Evolutionary conservation across 345 rosid species (phyloP).

Genomic region (Lepidium didymum): DNA sequence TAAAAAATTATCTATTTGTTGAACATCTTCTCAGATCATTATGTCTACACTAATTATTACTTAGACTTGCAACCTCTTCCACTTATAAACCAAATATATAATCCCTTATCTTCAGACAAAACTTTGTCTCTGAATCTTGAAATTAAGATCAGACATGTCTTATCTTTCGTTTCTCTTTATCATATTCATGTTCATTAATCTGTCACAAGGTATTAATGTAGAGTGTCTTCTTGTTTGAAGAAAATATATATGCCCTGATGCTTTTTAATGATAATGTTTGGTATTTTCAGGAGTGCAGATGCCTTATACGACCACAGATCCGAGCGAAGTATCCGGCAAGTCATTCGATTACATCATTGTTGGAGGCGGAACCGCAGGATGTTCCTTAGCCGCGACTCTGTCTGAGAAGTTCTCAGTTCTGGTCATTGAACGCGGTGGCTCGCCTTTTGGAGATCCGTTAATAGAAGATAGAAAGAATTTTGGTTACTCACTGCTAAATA

Average conservation of each 20-base stretch:
- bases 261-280: background rate
- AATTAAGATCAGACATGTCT: slow-evolving; percentile 15
- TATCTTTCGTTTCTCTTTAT: slow-evolving; percentile 2
- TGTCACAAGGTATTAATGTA: slow-evolving; percentile 12
- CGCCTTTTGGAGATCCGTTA: slow-evolving; percentile 53
- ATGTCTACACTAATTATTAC: slow-evolving; percentile 21
- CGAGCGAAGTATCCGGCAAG: slow-evolving; percentile 47
- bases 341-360: slow-evolving; percentile 64
- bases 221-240: background rate
- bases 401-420: slow-evolving; percentile 56
- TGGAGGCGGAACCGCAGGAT: slow-evolving; percentile 71
- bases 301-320: slow-evolving; percentile 57
- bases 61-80: slow-evolving; percentile 15
- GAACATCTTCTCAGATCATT: slow-evolving; percentile 17
- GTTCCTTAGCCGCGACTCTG: slow-evolving; percentile 64
- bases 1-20: background rate
- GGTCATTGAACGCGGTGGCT: slow-evolving; percentile 58
- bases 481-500: slow-evolving; percentile 47
- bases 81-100: background rate
- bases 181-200: slow-evolving; percentile 7
- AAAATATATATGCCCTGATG: background rate
- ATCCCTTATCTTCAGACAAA: slow-evolving; percentile 4
- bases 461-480: slow-evolving; percentile 34
- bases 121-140: background rate
- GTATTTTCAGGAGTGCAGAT: slow-evolving; percentile 33